A percentile compares a stretch with the other conserved stretches of the same genome.
Evolutionary conservation across 371 early-diverging fungal species (phyloP).

Genomic region (Mucor indicus): DNA sequence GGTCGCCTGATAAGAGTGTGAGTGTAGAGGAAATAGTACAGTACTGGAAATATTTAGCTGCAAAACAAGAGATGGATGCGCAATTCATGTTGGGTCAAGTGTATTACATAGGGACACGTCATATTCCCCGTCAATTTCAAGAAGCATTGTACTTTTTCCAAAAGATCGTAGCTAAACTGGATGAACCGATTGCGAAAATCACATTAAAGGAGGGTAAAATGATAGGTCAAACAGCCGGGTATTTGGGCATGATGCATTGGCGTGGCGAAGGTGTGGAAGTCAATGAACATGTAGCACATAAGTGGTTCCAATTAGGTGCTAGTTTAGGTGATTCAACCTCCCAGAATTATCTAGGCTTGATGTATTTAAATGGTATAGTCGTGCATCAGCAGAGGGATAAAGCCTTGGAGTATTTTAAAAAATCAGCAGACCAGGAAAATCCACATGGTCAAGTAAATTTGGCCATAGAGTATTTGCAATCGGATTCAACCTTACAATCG

Average conservation of each 20-base stretch:
- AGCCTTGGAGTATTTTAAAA: constrained; percentile 58
- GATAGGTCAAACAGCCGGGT: constrained; percentile 73
- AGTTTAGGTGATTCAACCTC: constrained; percentile 62
- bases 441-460: constrained; percentile 64
- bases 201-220: constrained; percentile 26
- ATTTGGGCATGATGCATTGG: constrained; percentile 85
- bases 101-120: constrained; percentile 76
- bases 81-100: constrained; percentile 73
- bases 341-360: constrained; percentile 75
- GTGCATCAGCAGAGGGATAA: constrained; percentile 44
- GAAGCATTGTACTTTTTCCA: constrained; percentile 62
- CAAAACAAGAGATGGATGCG: constrained; percentile 48
- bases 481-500: constrained; percentile 23
- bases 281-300: constrained; percentile 57
- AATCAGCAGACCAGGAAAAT: constrained; percentile 60
- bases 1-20: constrained; percentile 44
- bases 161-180: constrained; percentile 36
- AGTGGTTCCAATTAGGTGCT: constrained; percentile 77
- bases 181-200: constrained; percentile 23
- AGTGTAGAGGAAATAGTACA: constrained; percentile 78
- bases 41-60: constrained; percentile 74
- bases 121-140: constrained; percentile 60
- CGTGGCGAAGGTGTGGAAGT: constrained; percentile 86
- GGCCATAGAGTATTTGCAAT: constrained; percentile 36
- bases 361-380: constrained; percentile 73